Evolutionary conservation across 345 rosid genomes (phyloP).

Genomic region (Syzygium aqueum): DNA sequence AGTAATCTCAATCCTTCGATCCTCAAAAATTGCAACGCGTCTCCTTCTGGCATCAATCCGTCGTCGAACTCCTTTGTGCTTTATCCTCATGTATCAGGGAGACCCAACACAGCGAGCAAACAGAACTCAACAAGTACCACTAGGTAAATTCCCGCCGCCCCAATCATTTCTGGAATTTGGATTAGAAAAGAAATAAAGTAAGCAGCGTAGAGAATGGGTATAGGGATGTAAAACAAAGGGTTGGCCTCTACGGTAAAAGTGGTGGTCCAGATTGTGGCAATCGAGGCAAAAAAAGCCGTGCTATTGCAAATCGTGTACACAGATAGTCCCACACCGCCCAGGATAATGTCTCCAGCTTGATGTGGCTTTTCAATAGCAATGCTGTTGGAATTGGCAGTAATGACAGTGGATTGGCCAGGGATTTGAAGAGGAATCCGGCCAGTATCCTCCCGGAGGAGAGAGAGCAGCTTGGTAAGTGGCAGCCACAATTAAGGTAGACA

Average conservation of each 20-base stretch:
- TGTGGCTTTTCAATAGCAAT: not conserved
- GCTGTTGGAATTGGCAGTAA: too few relatives aligned
- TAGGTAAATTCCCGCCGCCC: too few relatives aligned
- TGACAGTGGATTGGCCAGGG: not conserved
- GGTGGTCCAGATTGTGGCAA: too few relatives aligned
- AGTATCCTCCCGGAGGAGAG: fast-evolving
- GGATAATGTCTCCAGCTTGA: not conserved
- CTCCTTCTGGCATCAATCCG: not conserved
- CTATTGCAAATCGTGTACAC: too few relatives aligned
- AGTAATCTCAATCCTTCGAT: not conserved
- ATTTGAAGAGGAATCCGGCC: not conserved
- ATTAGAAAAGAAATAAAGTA: too few relatives aligned
- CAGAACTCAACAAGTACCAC: too few relatives aligned
- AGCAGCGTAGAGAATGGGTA: too few relatives aligned
- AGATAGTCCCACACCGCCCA: too few relatives aligned
- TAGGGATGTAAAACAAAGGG: too few relatives aligned
- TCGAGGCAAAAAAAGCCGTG: too few relatives aligned
- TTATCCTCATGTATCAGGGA: not conserved
- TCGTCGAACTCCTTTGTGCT: not conserved
- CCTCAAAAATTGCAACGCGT: not conserved
- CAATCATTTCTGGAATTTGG: too few relatives aligned
- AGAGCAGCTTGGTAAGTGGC: not conserved
- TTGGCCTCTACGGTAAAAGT: too few relatives aligned
- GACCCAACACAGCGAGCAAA: not conserved
- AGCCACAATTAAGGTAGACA: not conserved